A percentile compares a stretch with the other conserved stretches of the same genome.
These are phyloP conservation scores for Phytophthora boehmeriae DNA, from an alignment of 352 stramenopile species.

Conservation along the genomic window DNA sequence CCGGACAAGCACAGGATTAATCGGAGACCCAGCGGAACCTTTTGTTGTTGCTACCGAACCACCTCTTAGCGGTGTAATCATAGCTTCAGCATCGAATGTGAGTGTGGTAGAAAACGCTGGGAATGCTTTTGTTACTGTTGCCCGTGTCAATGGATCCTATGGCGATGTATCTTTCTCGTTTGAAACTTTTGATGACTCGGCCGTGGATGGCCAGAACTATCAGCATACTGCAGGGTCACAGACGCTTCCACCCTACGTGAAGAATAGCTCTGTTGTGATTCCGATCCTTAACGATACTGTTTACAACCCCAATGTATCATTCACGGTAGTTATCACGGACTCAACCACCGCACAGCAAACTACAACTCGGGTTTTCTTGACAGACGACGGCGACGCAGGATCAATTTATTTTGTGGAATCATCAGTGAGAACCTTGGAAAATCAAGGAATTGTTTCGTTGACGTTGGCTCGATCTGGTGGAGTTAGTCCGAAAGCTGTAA, in stretches of 20 bases:
- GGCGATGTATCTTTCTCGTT: conserved; percentile 44
- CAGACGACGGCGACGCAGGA: conserved; percentile 62
- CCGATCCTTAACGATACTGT: conserved; percentile 45
- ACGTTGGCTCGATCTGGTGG: conserved; percentile 37
- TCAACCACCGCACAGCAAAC: conserved; percentile 19
- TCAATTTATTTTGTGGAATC: conserved; percentile 45
- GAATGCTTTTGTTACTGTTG: conserved; percentile 38
- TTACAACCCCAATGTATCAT: conserved; percentile 52
- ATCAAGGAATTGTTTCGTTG: conserved; percentile 27
- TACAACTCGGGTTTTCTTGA: conserved; percentile 39
- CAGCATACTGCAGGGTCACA: not conserved
- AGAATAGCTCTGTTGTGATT: conserved; percentile 35
- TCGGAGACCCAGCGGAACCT: conserved; percentile 22
- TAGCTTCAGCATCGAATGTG: conserved; percentile 23
- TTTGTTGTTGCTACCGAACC: conserved; percentile 41
- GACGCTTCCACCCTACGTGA: conserved; percentile 36
- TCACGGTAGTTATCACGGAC: conserved; percentile 48
- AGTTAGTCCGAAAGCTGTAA: conserved; percentile 27
- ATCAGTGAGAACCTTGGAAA: conserved; percentile 36
- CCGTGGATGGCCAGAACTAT: conserved; percentile 46
- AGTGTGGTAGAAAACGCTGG: conserved; percentile 35
- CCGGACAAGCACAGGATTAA: conserved; percentile 42
- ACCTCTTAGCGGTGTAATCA: conserved; percentile 35
- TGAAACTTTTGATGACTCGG: conserved; percentile 38
- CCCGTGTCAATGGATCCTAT: conserved; percentile 58